Base-by-base conservation (phyloP, 176 grass and related monocot species). In the Musa acuminata region DNA sequence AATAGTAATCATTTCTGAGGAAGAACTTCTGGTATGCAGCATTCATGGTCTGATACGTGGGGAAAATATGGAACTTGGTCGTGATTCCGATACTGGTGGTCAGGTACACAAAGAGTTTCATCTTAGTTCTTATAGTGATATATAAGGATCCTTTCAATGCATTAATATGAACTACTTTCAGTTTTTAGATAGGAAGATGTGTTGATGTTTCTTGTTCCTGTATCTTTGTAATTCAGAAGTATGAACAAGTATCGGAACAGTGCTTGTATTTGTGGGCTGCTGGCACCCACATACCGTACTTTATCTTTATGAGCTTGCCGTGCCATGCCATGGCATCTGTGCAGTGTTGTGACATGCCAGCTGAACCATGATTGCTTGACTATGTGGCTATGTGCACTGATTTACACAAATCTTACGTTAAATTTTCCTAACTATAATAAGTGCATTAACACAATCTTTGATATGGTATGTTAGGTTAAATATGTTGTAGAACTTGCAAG, bases 61-160 rank as follows among this genome's bases (percentile, higher is more conserved):
- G 12, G 92, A 96, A 70, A 91, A 96, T 77, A 96, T 96, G 92
- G 92, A 96, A 77, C 86, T 96, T 69, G 92, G 86, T 12, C 71
- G 86, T 48, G 92, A 96, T 83, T 96, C 92, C 62, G 92, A 96
- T 77, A 96, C 92, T 10, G 92, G 88, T 5, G 92, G 88, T 71
- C 92, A 96, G 88, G 92, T 96, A 80, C 24, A 19, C 23, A 23
- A 52, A 53, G 20, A 53, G 22, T 74, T 74, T 74, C 3, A 9
- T 55, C 11, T 17, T 20, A 70, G 49, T 35, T 20, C 16, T 9
- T 71, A 3, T 21, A 71, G 1, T 43, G 67, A 49, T 9, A 60
- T 70, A 69, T 2, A 71, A 62, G 12, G 0, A 11, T 53, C n/a
- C 53, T 55, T 2, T 26, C 73, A 0, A 54, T 80, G 48, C 43